Percentiles rank a stretch among this genome's conserved stretches.
Evolutionary conservation across 495 filamentous ascomycete genomes (phyloP).

Genomic region (Corynascus novoguineensis): DNA sequence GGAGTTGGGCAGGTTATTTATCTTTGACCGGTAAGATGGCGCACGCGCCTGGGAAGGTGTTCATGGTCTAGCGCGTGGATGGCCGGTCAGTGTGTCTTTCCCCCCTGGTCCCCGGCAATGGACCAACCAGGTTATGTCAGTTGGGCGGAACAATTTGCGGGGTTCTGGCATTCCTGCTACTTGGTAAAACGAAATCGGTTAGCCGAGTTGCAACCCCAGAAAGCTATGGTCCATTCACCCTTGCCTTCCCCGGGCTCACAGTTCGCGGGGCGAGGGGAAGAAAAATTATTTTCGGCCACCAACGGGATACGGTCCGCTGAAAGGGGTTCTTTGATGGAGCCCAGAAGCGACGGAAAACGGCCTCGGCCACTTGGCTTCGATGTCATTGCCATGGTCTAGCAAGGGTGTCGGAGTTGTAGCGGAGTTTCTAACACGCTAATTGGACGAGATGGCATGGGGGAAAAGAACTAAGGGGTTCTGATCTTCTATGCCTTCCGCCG

Average conservation of each 20-base stretch:
- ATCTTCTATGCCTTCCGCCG: not conserved
- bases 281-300: not conserved
- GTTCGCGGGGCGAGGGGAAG: not conserved
- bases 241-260: not conserved
- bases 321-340: not conserved
- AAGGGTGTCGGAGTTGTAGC: slow-evolving; percentile 6
- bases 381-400: slow-evolving; percentile 1
- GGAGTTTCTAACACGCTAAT: not conserved
- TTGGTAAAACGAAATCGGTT: not conserved
- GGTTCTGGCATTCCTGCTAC: not conserved
- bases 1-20: not conserved
- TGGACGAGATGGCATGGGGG: not conserved
- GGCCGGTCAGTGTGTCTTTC: not conserved
- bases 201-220: not conserved
- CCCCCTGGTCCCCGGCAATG: not conserved
- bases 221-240: not conserved
- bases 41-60: not conserved
- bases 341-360: not conserved
- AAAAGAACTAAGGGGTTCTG: not conserved
- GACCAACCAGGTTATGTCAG: not conserved
- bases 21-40: not conserved
- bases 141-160: not conserved
- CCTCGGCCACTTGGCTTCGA: slow-evolving; percentile 6
- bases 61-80: not conserved
- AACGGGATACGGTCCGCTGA: no score